These are phyloP conservation scores for Edaphochlamys debaryana DNA, from an alignment of 139 green algal species.

Conservation along the genomic window DNA sequence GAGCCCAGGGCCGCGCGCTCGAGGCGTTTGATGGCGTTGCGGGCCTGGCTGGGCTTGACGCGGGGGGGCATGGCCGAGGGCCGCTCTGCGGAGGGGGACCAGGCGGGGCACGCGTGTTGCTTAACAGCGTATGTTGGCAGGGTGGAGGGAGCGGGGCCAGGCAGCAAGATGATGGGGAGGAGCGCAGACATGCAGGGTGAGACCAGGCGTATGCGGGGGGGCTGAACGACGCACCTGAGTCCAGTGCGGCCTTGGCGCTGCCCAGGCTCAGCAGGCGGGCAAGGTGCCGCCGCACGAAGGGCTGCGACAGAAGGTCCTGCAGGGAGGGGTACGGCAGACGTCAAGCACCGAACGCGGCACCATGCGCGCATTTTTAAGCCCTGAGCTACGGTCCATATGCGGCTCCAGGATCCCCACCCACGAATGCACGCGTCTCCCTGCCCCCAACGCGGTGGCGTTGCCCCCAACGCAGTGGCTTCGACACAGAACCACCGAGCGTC, in stretches of 20 bases:
- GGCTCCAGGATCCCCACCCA: no score
- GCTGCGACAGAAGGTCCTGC: constrained; percentile 47
- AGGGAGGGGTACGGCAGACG: background rate
- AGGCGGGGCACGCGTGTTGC: no score
- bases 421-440: no score
- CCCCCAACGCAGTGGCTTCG: no score
- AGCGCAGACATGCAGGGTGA: no score
- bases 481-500: no score
- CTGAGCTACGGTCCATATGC: no score
- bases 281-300: constrained; percentile 59
- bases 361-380: no score
- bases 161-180: no score
- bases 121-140: background rate
- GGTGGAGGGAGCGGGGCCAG: background rate
- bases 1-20: background rate
- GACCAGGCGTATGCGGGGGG: no score
- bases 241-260: background rate
- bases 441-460: no score
- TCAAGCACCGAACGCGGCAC: no score
- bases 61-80: constrained; percentile 19
- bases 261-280: constrained; percentile 36
- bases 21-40: constrained; percentile 34
- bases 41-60: constrained; percentile 21
- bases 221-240: background rate
- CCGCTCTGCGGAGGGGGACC: background rate